Evolutionary conservation across 257 asterid genomes (phyloP).

Genomic region (Leonotis leonurus): DNA sequence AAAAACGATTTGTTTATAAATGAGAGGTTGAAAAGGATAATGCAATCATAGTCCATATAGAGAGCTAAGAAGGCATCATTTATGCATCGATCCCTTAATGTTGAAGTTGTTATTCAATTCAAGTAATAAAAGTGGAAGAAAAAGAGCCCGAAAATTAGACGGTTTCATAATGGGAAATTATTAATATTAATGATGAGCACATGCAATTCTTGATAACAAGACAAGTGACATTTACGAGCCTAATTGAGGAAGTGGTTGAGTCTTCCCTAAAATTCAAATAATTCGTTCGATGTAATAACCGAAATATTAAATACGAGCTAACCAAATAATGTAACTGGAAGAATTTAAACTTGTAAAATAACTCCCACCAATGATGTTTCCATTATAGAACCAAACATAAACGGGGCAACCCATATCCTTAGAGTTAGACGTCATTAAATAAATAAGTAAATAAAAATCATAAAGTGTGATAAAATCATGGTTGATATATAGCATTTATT

Average conservation of each 20-base stretch:
- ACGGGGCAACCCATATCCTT: constrained; percentile 10
- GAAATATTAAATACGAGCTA: neutral
- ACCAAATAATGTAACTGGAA: neutral
- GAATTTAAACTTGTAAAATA: neutral
- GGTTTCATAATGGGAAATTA: constrained; percentile 9
- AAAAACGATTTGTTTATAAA: neutral
- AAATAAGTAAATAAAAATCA: neutral
- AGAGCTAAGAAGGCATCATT: constrained; percentile 10
- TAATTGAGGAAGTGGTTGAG: constrained; percentile 3
- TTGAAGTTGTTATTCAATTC: constrained; percentile 4
- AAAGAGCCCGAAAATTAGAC: neutral
- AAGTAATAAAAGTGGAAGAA: neutral
- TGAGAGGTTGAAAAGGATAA: neutral
- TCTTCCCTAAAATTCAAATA: constrained; percentile 5
- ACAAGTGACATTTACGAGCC: neutral
- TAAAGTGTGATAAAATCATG: constrained; percentile 7
- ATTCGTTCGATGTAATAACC: neutral
- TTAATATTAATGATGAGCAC: constrained; percentile 13
- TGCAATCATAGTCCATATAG: constrained; percentile 6
- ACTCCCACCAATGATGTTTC: constrained; percentile 8
- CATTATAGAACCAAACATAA: constrained; percentile 4
- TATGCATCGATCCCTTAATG: constrained; percentile 8
- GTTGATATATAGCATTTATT: constrained; percentile 18
- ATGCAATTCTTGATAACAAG: constrained; percentile 14
- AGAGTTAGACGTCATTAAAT: constrained; percentile 15